Evolutionary conservation across 495 filamentous ascomycete species (phyloP).

Genomic region (Penicillium antarcticum): DNA sequence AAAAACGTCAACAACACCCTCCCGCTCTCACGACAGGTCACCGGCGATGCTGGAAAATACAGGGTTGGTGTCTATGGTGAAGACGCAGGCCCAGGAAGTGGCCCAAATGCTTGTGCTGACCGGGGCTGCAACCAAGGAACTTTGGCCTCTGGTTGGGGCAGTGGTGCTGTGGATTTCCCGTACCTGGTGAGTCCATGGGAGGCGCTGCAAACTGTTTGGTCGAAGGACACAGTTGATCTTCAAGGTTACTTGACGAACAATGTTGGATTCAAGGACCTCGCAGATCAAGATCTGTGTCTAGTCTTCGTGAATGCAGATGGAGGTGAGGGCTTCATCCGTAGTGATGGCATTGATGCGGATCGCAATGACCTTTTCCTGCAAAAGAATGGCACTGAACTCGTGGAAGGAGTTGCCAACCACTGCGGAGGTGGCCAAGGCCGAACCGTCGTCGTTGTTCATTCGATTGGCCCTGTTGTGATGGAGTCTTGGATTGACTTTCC

Average conservation of each 20-base stretch:
- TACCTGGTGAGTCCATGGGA: slow-evolving; percentile 71
- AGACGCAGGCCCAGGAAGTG: slow-evolving; percentile 67
- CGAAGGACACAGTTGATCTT: slow-evolving; percentile 55
- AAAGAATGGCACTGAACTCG: slow-evolving; percentile 71
- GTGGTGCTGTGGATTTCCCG: slow-evolving; percentile 82
- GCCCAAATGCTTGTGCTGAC: slow-evolving; percentile 75
- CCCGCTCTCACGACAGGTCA: slow-evolving; percentile 57
- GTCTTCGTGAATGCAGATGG: slow-evolving; percentile 61
- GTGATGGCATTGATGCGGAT: slow-evolving; percentile 68
- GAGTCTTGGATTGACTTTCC: slow-evolving; percentile 82
- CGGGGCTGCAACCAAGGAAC: slow-evolving; percentile 81
- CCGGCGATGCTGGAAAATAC: slow-evolving; percentile 39
- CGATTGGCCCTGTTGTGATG: slow-evolving; percentile 82
- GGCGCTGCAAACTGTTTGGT: slow-evolving; percentile 61
- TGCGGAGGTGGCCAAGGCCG: slow-evolving; percentile 67
- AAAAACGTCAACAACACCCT: slow-evolving; percentile 69
- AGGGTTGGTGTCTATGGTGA: slow-evolving; percentile 80
- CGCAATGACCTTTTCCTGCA: slow-evolving; percentile 77
- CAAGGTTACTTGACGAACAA: slow-evolving; percentile 60
- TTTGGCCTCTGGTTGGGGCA: slow-evolving; percentile 84
- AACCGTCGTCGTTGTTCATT: slow-evolving; percentile 84
- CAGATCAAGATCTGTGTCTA: slow-evolving; percentile 61
- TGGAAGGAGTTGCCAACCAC: slow-evolving; percentile 63
- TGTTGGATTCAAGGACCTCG: slow-evolving; percentile 32
- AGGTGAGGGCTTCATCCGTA: slow-evolving; percentile 63